Evolutionary conservation across 2,329 filamentous ascomycete species (phyloP).

Genomic region (Falciphora oryzae): DNA sequence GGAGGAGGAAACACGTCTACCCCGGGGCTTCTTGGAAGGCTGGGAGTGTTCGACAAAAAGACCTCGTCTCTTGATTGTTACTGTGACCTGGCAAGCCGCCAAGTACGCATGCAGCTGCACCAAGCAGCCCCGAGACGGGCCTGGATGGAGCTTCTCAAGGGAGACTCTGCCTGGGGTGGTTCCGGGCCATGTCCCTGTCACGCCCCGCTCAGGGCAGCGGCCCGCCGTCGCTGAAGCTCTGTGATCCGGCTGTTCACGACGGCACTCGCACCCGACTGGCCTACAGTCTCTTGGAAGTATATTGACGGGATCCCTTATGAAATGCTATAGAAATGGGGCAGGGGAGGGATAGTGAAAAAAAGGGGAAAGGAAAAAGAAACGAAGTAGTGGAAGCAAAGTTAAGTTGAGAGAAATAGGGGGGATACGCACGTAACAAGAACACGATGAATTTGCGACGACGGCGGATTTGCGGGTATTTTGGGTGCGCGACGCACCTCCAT

Average conservation of each 20-base stretch:
- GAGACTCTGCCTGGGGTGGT: not conserved
- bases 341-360: too few species aligned
- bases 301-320: too few species aligned
- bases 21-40: not conserved
- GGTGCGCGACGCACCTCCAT: too few species aligned
- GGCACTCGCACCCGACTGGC: too few species aligned
- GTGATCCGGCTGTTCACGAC: not conserved
- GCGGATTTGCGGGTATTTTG: not conserved
- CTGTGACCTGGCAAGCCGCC: too few species aligned
- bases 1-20: not conserved
- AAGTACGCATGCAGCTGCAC: not conserved
- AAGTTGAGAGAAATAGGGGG: too few species aligned
- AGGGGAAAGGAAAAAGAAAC: too few species aligned
- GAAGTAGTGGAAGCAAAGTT: too few species aligned
- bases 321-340: too few species aligned
- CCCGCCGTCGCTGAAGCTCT: not conserved
- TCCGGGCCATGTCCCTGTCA: not conserved
- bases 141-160: not conserved
- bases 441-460: too few species aligned
- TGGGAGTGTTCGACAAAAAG: not conserved
- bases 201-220: not conserved
- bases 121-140: not conserved
- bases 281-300: too few species aligned
- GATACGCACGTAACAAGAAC: not conserved
- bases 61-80: not conserved